phyloP scores from a whole-genome alignment of 2,329 filamentous ascomycete genomes.

The Penicillium corylophilum region DNA sequence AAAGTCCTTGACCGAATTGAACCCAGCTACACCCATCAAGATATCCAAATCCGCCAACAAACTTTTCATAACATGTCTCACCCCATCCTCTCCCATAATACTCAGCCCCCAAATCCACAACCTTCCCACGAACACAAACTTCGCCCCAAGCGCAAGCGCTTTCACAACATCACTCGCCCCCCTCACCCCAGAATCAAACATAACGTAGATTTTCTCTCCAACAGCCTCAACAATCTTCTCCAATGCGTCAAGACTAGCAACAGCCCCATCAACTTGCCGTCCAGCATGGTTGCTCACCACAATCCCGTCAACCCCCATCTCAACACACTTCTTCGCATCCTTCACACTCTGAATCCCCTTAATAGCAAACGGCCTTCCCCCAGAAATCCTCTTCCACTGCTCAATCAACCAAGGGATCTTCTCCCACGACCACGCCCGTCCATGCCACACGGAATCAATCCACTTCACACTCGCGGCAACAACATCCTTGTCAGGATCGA shows the following conservation, averaged over 20 bases:
- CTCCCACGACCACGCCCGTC: constrained; percentile 62
- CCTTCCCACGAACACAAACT: constrained; percentile 62
- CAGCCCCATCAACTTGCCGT: constrained; percentile 61
- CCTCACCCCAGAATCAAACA: constrained; percentile 61
- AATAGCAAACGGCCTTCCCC: constrained; percentile 59
- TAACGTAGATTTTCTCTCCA: constrained; percentile 53
- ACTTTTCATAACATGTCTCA: constrained; percentile 62
- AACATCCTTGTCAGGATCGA: constrained; percentile 53
- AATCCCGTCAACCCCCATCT: constrained; percentile 64
- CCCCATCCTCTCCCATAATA: constrained; percentile 61
- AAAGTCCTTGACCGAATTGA: constrained; percentile 54
- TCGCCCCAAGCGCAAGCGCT: constrained; percentile 60
- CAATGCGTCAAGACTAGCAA: constrained; percentile 59
- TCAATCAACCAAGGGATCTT: constrained; percentile 65
- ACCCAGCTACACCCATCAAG: constrained; percentile 59
- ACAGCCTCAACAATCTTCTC: constrained; percentile 58
- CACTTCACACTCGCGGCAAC: constrained; percentile 59
- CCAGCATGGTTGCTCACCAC: constrained; percentile 72
- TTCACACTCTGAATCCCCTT: constrained; percentile 69
- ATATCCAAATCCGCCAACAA: constrained; percentile 64
- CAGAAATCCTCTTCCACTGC: constrained; percentile 55
- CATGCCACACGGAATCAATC: constrained; percentile 67
- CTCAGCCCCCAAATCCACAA: constrained; percentile 61
- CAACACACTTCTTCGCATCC: constrained; percentile 62
- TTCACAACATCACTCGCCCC: constrained; percentile 60